phyloP scores from a whole-genome alignment of 1,284 basidiomycete species.

The Ganoderma resinaceum region DNA sequence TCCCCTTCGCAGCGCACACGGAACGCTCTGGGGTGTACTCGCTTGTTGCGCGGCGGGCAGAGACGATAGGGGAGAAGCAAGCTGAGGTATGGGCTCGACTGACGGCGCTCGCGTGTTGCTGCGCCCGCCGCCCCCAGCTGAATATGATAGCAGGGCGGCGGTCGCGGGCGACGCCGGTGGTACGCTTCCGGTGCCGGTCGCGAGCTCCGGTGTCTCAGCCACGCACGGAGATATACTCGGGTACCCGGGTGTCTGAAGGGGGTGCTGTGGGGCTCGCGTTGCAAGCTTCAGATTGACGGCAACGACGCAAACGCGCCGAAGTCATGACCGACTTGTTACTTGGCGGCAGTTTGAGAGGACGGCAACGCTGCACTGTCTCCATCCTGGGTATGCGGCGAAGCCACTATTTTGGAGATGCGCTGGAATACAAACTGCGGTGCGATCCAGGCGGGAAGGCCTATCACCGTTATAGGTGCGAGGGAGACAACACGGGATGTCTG shows the following conservation, averaged over 20 bases:
- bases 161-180: background rate
- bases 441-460: background rate
- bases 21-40: background rate
- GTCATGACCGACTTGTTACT: background rate
- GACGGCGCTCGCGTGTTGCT: slow-evolving; percentile 5
- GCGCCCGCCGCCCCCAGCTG: slow-evolving; percentile 7
- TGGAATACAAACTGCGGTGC: background rate
- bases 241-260: background rate
- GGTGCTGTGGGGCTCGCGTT: background rate
- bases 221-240: background rate
- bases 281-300: background rate
- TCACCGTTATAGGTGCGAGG: slow-evolving; percentile 1
- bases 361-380: background rate
- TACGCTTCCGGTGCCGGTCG: background rate
- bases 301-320: background rate
- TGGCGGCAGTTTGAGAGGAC: background rate
- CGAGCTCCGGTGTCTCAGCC: background rate
- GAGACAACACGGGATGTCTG: background rate
- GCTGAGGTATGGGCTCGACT: slow-evolving; percentile 1
- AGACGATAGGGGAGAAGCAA: background rate
- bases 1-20: background rate
- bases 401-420: background rate
- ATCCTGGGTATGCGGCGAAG: background rate
- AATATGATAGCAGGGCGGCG: slow-evolving; percentile 7
- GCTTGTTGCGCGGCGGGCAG: background rate